Conservation (phyloP, 2,329 filamentous ascomycete species). For the Fusarium sp. region DNA sequence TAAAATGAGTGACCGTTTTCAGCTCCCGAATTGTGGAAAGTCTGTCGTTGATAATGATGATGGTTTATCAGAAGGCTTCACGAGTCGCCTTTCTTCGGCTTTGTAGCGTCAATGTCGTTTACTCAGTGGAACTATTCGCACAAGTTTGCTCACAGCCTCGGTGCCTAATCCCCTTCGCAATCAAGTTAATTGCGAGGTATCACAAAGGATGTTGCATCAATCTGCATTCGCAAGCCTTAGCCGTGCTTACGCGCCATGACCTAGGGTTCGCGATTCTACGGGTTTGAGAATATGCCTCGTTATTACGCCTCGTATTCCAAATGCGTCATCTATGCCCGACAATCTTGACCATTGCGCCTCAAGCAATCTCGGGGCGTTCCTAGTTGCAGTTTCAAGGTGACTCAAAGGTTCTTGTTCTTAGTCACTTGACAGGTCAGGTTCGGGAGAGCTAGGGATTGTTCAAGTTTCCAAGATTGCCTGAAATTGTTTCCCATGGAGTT, state of each 20-base stretch:
- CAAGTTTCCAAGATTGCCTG: slow-evolving; percentile 8
- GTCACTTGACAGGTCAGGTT: slow-evolving; percentile 34
- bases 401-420: slow-evolving; percentile 22
- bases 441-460: slow-evolving; percentile 14
- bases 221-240: slow-evolving; percentile 24
- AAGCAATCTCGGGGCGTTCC: slow-evolving; percentile 26
- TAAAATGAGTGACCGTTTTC: slow-evolving; percentile 9
- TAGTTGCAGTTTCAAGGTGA: slow-evolving; percentile 17
- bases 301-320: slow-evolving; percentile 15
- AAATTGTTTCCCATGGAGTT: slow-evolving; percentile 1
- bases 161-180: slow-evolving; percentile 5
- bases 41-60: slow-evolving; percentile 9
- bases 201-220: slow-evolving; percentile 21
- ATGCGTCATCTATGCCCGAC: slow-evolving; percentile 27
- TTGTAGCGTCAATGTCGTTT: neutral
- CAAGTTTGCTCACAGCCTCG: slow-evolving; percentile 1
- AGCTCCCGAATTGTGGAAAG: slow-evolving; percentile 17
- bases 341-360: slow-evolving; percentile 27
- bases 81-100: neutral
- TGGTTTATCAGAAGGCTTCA: neutral
- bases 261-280: slow-evolving; percentile 34
- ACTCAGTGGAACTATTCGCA: slow-evolving; percentile 6
- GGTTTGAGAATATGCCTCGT: slow-evolving; percentile 35
- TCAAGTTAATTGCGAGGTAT: slow-evolving; percentile 33
- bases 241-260: slow-evolving; percentile 35